These are phyloP conservation scores for Phanerochaete carnosa DNA, from an alignment of 768 basidiomycete genomes.

Conservation along the genomic window DNA sequence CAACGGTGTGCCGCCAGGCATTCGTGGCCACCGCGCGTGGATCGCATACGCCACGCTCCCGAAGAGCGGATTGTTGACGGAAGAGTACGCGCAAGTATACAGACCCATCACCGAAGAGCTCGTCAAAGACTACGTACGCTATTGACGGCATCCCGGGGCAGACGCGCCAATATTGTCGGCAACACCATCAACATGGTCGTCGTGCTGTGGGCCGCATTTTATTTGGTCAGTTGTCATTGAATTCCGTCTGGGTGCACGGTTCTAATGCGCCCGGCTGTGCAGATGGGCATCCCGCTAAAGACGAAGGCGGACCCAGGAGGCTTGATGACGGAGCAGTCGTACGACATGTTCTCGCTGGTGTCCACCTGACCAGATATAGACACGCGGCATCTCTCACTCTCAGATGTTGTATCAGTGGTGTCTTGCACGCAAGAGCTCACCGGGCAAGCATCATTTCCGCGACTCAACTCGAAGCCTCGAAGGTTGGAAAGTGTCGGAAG, in stretches of 20 bases:
- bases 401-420: too few relatives aligned
- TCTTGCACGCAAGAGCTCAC: too few relatives aligned
- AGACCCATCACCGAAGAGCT: constrained; percentile 24
- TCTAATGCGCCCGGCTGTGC: background rate
- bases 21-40: constrained; percentile 28
- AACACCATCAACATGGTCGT: constrained; percentile 45
- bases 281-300: constrained; percentile 47
- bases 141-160: constrained; percentile 32
- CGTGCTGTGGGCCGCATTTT: constrained; percentile 38
- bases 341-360: constrained; percentile 36
- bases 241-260: too few relatives aligned
- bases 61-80: too few relatives aligned
- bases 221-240: constrained; percentile 36
- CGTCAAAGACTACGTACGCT: constrained; percentile 31
- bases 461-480: too few relatives aligned
- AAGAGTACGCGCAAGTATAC: constrained; percentile 29
- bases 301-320: constrained; percentile 42
- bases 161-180: constrained; percentile 43
- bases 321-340: constrained; percentile 42
- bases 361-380: too few relatives aligned
- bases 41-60: constrained; percentile 36
- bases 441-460: too few relatives aligned
- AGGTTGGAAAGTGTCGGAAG: too few relatives aligned
- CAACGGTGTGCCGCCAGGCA: constrained; percentile 23
- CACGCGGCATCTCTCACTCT: too few relatives aligned